Base-by-base conservation (phyloP, 257 asterid genomes). In the Primulina huaijiensis region DNA sequence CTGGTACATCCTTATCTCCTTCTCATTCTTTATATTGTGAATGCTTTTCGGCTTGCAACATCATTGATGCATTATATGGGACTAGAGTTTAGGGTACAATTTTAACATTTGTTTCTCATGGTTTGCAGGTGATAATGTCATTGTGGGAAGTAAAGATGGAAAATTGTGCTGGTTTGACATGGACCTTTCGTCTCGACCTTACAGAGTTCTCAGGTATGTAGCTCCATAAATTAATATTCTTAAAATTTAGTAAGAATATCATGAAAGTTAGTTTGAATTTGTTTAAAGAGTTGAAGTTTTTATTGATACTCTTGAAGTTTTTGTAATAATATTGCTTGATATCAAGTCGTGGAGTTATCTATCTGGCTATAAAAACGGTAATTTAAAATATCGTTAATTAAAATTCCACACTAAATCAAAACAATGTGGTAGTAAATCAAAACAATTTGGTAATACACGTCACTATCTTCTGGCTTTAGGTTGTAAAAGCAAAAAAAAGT, bases 141-240 rank as follows among this genome's bases (percentile, higher is more conserved):
- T 94, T 66, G 91, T 85, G 74, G 99, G 99, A 69, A 94, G 97
- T 84, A 91, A 67, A 80, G 99, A 94, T 25, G 99, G 99, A 77
- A 94, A 94, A 79, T 67, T 94, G 76, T 88, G 96, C 78, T 94
- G 99, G 99, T 94, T 94, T 82, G 99, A 94, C 82, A 91, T 94
- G 99, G 97, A 94, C 75, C 97, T 94, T 56, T 88, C 99, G 9
- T 87, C 99, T 79, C 84, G 80, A 70, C 99, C 99, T 69, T 94
- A 94, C 62, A 85, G 70, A 82, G 92, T 84, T 78, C 95, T 91
- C 72, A 85, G 87, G 99, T 94, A 88, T 71, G 86, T 74, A 4
- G 25, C 58, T 70, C 43, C 63, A 46, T 37, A 30, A 30, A 4
- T 68, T 64, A 23, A 67, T 72, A 19, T 3, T 59, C 38, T n/a